Evolutionary conservation across 768 basidiomycete genomes (phyloP), one percentile per base, ranked within the genome.

Genomic region (Podaxis rugospora): DNA sequence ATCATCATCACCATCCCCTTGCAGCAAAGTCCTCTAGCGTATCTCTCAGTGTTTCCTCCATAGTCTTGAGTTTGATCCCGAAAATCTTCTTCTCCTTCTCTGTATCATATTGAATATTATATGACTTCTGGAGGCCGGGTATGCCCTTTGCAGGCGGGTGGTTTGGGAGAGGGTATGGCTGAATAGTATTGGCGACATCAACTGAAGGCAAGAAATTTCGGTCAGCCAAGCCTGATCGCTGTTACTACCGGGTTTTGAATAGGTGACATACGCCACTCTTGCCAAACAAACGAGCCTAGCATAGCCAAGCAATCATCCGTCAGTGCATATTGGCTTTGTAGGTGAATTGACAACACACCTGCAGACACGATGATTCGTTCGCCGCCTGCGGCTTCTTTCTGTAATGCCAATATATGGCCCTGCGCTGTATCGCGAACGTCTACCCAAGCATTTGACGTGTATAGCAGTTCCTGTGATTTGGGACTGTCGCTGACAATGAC

Each of bases 341-440:
- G 56, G 7, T 9, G 32, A 9, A 32, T 32, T 32, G 10, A 28
- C 16, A 21, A 61, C 67, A 23, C 55, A 71, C 78, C 76, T 2
- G 69, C 72, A n/a, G 70, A 71, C 42, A 83, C 63, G 66, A 89
- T 77, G 66, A 89, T 79, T 36, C 89, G 75, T 58, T 89, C 76
- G 1, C 83, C 83, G 2, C 78, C 80, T 0, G 86, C 87, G 2
- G 74, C 77, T 27, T 78, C 74, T 53, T 76, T 79, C 56, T 77
- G 76, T 21, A 91, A 69, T 3, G 84, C 83, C 4, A 73, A 68
- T 0, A 77, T 75, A 67, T 89, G 87, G 0, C 80, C 86, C 21
- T 78, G 72, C 0, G 85, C 85, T 36, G 84, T 67, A 66, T 87
- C 85, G 5, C 84, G 78, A 5, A 85, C 84, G 54, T 86, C 82